Percentiles rank a stretch among this genome's conserved stretches.
phyloP scores from a whole-genome alignment of 768 basidiomycete species.

The Roridomyces roridus region DNA sequence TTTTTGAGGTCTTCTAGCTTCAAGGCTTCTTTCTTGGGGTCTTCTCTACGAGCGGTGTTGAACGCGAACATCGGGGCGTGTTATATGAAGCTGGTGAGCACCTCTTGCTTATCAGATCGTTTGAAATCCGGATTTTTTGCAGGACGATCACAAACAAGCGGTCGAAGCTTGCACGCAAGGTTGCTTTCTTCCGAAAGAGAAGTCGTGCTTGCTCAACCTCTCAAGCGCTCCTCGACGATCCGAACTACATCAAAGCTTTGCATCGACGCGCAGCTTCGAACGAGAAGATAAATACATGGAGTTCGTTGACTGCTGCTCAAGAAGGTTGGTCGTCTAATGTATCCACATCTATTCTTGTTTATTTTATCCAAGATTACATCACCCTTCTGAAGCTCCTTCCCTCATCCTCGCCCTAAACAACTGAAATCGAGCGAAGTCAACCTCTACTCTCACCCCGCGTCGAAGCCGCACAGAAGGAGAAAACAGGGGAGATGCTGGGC shows the following conservation, averaged over 20 bases:
- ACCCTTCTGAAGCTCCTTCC: constrained; percentile 70
- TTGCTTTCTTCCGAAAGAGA: constrained; percentile 25
- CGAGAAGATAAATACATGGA: constrained; percentile 82
- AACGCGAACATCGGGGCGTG: constrained; percentile 93
- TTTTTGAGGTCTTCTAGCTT: no score
- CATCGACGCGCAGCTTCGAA: constrained; percentile 90
- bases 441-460: constrained; percentile 67
- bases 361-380: constrained; percentile 70
- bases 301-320: constrained; percentile 79
- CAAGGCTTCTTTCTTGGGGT: no score
- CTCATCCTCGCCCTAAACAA: constrained; percentile 53
- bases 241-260: constrained; percentile 84
- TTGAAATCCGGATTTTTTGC: background rate
- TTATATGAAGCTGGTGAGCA: constrained; percentile 73
- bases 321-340: constrained; percentile 61
- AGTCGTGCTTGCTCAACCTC: background rate
- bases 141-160: constrained; percentile 83
- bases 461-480: constrained; percentile 80
- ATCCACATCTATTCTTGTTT: background rate
- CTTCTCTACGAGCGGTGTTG: constrained; percentile 74
- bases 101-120: constrained; percentile 4
- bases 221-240: constrained; percentile 85
- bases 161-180: constrained; percentile 85
- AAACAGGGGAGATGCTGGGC: constrained; percentile 90
- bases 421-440: constrained; percentile 56